phyloP scores from a whole-genome alignment of 108 stramenopile genomes.

The Skeletonema costatum region DNA sequence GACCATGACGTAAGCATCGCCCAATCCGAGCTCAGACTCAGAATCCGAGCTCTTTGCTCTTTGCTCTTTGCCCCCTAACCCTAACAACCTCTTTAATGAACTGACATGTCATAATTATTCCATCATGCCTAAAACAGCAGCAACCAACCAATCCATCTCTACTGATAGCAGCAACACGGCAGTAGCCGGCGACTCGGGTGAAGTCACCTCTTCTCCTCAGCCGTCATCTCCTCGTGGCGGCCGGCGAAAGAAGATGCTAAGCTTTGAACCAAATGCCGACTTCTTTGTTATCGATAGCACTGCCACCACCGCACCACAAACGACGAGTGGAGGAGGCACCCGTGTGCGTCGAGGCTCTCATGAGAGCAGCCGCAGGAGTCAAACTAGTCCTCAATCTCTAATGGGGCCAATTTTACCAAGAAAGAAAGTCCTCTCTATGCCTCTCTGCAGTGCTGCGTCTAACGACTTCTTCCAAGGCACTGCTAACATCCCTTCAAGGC shows the following conservation, averaged over 20 bases:
- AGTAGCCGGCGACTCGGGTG: background rate
- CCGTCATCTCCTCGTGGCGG: background rate
- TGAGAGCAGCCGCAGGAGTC: background rate
- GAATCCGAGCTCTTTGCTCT: too few relatives aligned
- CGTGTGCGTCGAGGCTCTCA: constrained; percentile 22
- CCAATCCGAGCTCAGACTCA: background rate
- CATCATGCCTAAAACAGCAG: background rate
- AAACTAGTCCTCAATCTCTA: background rate
- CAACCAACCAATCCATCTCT: background rate
- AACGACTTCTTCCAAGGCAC: constrained; percentile 12
- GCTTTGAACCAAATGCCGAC: constrained; percentile 33
- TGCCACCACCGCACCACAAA: background rate
- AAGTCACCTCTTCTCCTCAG: background rate
- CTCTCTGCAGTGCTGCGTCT: constrained; percentile 33
- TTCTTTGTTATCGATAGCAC: constrained; percentile 28
- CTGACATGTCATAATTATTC: background rate
- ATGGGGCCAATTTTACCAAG: constrained; percentile 61
- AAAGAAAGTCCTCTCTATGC: constrained; percentile 59
- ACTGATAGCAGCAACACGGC: background rate
- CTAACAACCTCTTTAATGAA: too few relatives aligned
- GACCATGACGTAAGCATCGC: background rate
- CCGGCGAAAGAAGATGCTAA: constrained; percentile 18
- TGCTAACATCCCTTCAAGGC: background rate
- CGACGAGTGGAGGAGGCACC: background rate
- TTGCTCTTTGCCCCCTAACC: background rate